Conservation (phyloP, 768 basidiomycete genomes). For the Phaffia australis region DNA sequence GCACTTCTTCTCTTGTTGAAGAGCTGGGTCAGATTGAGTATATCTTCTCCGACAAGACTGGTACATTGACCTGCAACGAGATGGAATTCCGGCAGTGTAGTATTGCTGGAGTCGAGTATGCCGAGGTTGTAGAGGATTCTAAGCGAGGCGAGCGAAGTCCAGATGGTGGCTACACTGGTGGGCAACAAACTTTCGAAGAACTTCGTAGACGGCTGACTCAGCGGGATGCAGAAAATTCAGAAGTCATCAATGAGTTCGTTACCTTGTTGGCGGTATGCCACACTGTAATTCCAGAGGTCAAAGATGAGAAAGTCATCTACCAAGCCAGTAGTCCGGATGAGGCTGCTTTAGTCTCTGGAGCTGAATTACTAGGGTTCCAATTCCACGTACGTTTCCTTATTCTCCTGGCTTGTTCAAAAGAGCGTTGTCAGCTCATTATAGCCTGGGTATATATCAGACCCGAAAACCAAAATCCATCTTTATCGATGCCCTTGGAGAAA, state of each 20-base stretch:
- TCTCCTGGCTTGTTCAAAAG: background rate
- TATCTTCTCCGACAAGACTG: slow-evolving; percentile 52
- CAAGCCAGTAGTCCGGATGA: slow-evolving; percentile 98
- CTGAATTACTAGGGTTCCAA: slow-evolving; percentile 79
- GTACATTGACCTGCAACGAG: slow-evolving; percentile 90
- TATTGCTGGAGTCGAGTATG: slow-evolving; percentile 78
- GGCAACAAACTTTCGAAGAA: slow-evolving; percentile 71
- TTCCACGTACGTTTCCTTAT: slow-evolving; percentile 64
- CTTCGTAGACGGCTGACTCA: slow-evolving; percentile 42
- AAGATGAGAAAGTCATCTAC: slow-evolving; percentile 69
- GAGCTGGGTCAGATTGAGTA: slow-evolving; percentile 97
- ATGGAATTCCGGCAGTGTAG: slow-evolving; percentile 93
- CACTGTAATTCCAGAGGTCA: slow-evolving; percentile 90
- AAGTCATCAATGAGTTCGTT: slow-evolving; percentile 59
- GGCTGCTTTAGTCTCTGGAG: slow-evolving; percentile 87
- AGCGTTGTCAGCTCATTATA: background rate
- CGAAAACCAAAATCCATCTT: slow-evolving; percentile 95
- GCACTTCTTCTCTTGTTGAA: slow-evolving; percentile 96
- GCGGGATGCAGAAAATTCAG: slow-evolving; percentile 37
- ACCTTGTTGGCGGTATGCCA: slow-evolving; percentile 88
- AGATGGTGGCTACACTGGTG: slow-evolving; percentile 45
- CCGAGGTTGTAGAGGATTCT: slow-evolving; percentile 79
- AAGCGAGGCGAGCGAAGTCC: slow-evolving; percentile 57
- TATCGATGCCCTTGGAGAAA: slow-evolving; percentile 61
- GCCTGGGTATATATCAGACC: slow-evolving; percentile 47